phyloP scores from a whole-genome alignment of 1,284 basidiomycete genomes.

The Irpex sp. region DNA sequence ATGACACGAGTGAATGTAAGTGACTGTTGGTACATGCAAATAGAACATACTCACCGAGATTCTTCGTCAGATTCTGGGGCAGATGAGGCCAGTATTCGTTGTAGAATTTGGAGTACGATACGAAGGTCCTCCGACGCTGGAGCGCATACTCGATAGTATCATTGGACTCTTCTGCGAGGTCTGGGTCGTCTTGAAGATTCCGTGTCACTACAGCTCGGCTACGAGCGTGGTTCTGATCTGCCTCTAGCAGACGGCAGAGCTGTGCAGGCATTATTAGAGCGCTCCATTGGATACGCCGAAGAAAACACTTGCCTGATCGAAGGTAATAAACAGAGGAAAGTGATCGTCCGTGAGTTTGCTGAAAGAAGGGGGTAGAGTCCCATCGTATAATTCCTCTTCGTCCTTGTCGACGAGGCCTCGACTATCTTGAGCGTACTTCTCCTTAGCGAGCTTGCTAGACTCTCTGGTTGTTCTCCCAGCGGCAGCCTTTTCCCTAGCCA shows the following conservation, averaged over 20 bases:
- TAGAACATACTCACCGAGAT: slow-evolving; percentile 38
- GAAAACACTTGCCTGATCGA: slow-evolving; percentile 43
- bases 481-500: slow-evolving; percentile 44
- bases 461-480: slow-evolving; percentile 36
- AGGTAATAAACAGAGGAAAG: slow-evolving; percentile 71
- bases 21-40: too few relatives aligned
- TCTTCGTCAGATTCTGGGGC: slow-evolving; percentile 49
- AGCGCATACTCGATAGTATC: slow-evolving; percentile 23
- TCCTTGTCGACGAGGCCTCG: slow-evolving; percentile 44
- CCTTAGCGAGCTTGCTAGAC: slow-evolving; percentile 26
- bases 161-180: slow-evolving; percentile 21
- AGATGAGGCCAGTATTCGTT: slow-evolving; percentile 64
- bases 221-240: slow-evolving; percentile 27
- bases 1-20: too few relatives aligned
- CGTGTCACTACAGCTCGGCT: background rate
- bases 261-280: slow-evolving; percentile 15
- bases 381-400: slow-evolving; percentile 41
- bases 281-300: slow-evolving; percentile 4
- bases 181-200: background rate
- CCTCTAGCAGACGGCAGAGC: slow-evolving; percentile 42
- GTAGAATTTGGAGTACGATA: slow-evolving; percentile 52
- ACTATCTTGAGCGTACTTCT: slow-evolving; percentile 24
- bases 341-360: slow-evolving; percentile 56
- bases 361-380: slow-evolving; percentile 51
- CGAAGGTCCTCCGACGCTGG: slow-evolving; percentile 22